Percentiles rank a stretch among this genome's conserved stretches.
Conservation (phyloP, 2,329 filamentous ascomycete genomes). For the Colletotrichum sojae region DNA sequence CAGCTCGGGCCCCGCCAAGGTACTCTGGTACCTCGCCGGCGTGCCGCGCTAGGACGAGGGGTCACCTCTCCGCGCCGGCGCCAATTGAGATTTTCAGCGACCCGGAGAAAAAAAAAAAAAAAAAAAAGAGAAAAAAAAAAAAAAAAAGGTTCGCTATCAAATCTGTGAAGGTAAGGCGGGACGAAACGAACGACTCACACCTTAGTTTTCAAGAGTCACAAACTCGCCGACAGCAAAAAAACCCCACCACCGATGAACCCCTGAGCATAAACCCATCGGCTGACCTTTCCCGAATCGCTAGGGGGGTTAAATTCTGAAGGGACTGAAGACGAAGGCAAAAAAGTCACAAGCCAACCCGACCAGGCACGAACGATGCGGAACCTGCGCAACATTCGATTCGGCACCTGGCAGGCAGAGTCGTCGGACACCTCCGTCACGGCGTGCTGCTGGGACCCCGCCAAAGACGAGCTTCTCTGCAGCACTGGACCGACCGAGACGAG, state of each 20-base stretch:
- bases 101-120: not conserved
- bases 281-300: not conserved
- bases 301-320: not conserved
- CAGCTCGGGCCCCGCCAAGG: slow-evolving; percentile 35
- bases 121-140: slow-evolving; percentile 19
- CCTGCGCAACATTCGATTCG: slow-evolving; percentile 82
- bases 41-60: slow-evolving; percentile 8
- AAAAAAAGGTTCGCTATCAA: slow-evolving; percentile 23
- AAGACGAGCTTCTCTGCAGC: slow-evolving; percentile 84
- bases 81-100: slow-evolving; percentile 18
- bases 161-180: not conserved
- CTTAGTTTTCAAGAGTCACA: not conserved
- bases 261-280: slow-evolving; percentile 18
- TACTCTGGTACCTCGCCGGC: slow-evolving; percentile 24
- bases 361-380: slow-evolving; percentile 78
- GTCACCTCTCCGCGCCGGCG: slow-evolving; percentile 9
- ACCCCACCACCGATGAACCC: slow-evolving; percentile 11
- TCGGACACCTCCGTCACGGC: slow-evolving; percentile 62
- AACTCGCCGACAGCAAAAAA: not conserved
- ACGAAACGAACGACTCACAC: slow-evolving; percentile 30
- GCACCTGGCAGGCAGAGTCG: slow-evolving; percentile 61
- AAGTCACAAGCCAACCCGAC: slow-evolving; percentile 13
- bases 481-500: slow-evolving; percentile 83
- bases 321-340: not conserved
- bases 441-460: slow-evolving; percentile 86